Conservation (phyloP, 2,329 filamentous ascomycete species). For the Neoarthrinium moseri region DNA sequence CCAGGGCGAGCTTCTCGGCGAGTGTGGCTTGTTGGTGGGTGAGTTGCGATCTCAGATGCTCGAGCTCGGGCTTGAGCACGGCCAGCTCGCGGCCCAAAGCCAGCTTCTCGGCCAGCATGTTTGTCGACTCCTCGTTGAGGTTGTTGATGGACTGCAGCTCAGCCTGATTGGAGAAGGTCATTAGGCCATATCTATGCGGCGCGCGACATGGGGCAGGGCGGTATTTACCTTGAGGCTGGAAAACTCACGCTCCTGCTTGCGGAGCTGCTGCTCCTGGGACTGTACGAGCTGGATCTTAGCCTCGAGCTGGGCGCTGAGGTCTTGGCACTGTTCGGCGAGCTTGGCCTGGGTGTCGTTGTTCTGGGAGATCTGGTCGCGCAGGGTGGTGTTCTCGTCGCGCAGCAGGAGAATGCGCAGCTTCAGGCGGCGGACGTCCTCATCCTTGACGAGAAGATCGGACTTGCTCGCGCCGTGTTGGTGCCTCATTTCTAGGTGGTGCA, state of each 20-base stretch:
- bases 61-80: constrained; percentile 53
- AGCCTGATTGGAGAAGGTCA: constrained; percentile 45
- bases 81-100: constrained; percentile 51
- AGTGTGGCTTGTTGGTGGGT: constrained; percentile 65
- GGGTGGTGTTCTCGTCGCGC: constrained; percentile 69
- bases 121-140: constrained; percentile 67
- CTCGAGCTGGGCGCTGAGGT: constrained; percentile 40
- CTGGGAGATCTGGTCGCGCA: constrained; percentile 60
- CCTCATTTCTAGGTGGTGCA: constrained; percentile 64
- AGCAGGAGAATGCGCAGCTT: constrained; percentile 69
- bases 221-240: constrained; percentile 43
- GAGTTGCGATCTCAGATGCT: constrained; percentile 55
- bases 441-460: constrained; percentile 67
- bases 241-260: constrained; percentile 48
- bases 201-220: background rate
- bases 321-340: constrained; percentile 38
- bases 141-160: constrained; percentile 70
- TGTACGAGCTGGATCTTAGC: constrained; percentile 39
- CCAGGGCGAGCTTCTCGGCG: constrained; percentile 75
- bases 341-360: constrained; percentile 24
- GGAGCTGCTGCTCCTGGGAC: constrained; percentile 46
- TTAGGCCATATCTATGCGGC: background rate
- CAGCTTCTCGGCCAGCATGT: constrained; percentile 61
- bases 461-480: constrained; percentile 66
- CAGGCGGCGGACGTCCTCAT: constrained; percentile 71